phyloP scores from a whole-genome alignment of 2,329 filamentous ascomycete genomes.

The Alternaria sp. region DNA sequence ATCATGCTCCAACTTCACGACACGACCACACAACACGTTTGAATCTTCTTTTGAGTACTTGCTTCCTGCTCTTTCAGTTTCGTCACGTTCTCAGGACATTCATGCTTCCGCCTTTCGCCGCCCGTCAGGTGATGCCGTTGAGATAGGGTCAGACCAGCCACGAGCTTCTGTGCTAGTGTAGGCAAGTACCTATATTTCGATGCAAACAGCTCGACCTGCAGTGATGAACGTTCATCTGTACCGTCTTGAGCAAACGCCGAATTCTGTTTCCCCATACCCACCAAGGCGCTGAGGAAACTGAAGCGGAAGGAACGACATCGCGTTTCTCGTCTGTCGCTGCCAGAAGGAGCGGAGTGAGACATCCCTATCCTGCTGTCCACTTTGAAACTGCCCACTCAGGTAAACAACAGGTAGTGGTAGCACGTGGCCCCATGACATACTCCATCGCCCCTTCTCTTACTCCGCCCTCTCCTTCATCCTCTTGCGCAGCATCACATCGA shows the following conservation, averaged over 20 bases:
- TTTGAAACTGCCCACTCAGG: background rate
- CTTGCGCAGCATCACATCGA: conserved; percentile 9
- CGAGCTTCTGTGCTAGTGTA: no score
- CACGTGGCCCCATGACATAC: background rate
- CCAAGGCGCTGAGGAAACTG: background rate
- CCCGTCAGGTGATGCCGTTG: background rate
- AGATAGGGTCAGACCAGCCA: no score
- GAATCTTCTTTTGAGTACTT: background rate
- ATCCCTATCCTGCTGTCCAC: background rate
- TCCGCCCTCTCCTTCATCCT: background rate
- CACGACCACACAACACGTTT: background rate
- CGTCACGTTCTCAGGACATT: background rate
- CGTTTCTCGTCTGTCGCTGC: background rate
- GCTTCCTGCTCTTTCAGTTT: background rate
- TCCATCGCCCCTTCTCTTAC: background rate
- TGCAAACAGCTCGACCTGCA: background rate
- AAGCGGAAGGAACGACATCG: background rate
- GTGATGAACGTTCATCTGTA: background rate
- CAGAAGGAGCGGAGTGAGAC: background rate
- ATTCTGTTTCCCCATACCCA: background rate
- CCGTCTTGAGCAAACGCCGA: background rate
- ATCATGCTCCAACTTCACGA: conserved; percentile 10
- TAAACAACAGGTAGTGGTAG: background rate
- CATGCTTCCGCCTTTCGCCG: background rate
- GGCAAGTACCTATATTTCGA: background rate